These are phyloP conservation scores for Westerdykella ornata DNA, from an alignment of 2,329 filamentous ascomycete species.

Conservation along the genomic window DNA sequence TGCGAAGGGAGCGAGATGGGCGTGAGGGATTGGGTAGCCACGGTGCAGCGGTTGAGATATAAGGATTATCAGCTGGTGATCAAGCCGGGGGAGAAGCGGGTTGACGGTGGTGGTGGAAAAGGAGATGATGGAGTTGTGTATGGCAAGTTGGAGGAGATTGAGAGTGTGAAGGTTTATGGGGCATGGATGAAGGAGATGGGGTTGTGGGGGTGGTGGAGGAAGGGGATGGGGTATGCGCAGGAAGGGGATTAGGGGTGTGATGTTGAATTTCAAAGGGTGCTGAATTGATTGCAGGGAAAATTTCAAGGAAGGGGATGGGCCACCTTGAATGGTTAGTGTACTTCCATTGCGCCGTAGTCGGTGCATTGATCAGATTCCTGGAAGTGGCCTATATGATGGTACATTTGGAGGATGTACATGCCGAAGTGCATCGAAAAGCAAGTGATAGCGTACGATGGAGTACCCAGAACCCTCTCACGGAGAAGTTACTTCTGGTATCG, in stretches of 20 bases:
- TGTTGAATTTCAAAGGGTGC: background rate
- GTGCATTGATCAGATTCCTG: too few species aligned
- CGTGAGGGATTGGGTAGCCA: conserved; percentile 58
- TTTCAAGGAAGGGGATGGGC: too few species aligned
- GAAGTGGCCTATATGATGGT: too few species aligned
- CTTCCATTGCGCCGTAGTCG: too few species aligned
- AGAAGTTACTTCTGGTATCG: too few species aligned
- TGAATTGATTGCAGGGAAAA: background rate
- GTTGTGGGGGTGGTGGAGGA: conserved; percentile 59
- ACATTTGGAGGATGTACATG: too few species aligned
- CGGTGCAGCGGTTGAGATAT: conserved; percentile 59
- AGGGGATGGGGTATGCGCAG: conserved; percentile 54
- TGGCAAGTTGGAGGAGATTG: conserved; percentile 50
- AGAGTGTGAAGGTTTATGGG: conserved; percentile 59
- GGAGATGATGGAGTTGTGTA: conserved; percentile 4
- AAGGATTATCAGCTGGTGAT: conserved; percentile 64
- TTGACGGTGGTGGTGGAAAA: conserved; percentile 1
- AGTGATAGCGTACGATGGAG: too few species aligned
- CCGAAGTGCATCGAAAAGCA: too few species aligned
- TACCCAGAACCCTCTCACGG: too few species aligned
- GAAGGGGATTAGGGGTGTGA: conserved; percentile 4
- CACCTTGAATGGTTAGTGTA: too few species aligned
- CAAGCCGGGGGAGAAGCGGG: conserved; percentile 42
- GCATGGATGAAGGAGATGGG: conserved; percentile 54
- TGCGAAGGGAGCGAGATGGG: conserved; percentile 55